These are phyloP conservation scores for Drechslerella coelobrocha DNA, from an alignment of 2,329 filamentous ascomycete species.

Conservation along the genomic window DNA sequence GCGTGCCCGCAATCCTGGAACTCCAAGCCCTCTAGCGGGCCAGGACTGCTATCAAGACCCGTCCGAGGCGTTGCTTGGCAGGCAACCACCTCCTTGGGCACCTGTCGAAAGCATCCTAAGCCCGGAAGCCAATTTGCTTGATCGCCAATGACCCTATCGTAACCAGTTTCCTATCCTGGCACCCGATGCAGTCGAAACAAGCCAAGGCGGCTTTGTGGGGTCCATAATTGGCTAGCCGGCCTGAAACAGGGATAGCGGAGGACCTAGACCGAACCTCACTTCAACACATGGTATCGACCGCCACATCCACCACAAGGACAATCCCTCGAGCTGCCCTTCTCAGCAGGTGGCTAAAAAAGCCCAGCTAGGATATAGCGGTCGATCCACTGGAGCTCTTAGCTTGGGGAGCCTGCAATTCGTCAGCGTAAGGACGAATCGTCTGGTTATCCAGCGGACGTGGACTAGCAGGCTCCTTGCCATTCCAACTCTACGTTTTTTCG, in stretches of 20 bases:
- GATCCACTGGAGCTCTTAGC: conserved; percentile 18
- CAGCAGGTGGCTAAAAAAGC: conserved; percentile 34
- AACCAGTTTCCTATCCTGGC: conserved; percentile 43
- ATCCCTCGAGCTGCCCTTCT: conserved; percentile 38
- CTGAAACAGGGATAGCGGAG: conserved; percentile 33
- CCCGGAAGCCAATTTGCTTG: conserved; percentile 14
- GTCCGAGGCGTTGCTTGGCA: conserved; percentile 37
- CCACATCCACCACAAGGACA: conserved; percentile 8
- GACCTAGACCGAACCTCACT: conserved; percentile 15
- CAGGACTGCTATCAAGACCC: conserved; percentile 2
- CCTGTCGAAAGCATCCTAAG: conserved; percentile 15
- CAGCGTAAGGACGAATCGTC: conserved; percentile 7
- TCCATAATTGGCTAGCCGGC: background rate
- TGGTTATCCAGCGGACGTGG: conserved; percentile 7
- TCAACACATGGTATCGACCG: conserved; percentile 24
- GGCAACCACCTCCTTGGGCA: conserved; percentile 33
- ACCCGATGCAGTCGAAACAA: background rate
- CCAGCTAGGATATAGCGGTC: conserved; percentile 14
- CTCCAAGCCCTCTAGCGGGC: background rate
- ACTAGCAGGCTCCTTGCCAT: too few species aligned
- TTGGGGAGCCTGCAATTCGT: background rate
- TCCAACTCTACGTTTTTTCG: too few species aligned
- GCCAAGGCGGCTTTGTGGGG: conserved; percentile 7
- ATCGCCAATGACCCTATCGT: conserved; percentile 26
- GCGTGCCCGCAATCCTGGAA: conserved; percentile 6